Evolutionary conservation across 805 yeast genomes (phyloP).

Genomic region (Saturnispora gosingensis): DNA sequence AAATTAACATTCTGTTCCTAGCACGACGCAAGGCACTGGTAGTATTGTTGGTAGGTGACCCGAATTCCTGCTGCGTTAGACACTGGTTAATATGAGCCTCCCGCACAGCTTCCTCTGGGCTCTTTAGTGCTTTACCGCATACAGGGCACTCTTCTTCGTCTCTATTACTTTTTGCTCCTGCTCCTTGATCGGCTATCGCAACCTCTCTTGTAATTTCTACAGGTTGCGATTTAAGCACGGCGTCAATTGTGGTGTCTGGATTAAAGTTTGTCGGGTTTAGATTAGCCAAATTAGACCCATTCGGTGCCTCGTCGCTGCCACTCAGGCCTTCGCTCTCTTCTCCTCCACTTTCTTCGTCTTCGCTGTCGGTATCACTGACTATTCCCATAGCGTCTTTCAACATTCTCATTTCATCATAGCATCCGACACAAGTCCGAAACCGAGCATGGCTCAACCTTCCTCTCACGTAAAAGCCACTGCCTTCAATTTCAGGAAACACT

Average conservation of each 20-base stretch:
- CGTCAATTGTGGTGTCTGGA: neutral
- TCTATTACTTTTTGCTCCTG: conserved; percentile 8
- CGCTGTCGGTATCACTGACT: neutral
- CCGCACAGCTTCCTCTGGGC: conserved; percentile 25
- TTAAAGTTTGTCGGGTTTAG: neutral
- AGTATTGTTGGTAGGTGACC: conserved; percentile 40
- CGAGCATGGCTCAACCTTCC: conserved; percentile 36
- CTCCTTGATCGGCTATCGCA: neutral
- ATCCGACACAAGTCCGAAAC: conserved; percentile 68
- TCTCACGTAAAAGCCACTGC: conserved; percentile 8
- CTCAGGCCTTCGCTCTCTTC: neutral
- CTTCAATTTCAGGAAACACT: conserved; percentile 31
- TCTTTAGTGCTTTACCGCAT: conserved; percentile 26
- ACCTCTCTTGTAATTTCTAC: conserved; percentile 11
- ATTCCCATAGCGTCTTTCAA: conserved; percentile 33
- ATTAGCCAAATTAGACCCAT: neutral
- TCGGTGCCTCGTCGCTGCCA: neutral
- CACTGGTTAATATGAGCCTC: conserved; percentile 70
- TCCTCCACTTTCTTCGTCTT: neutral
- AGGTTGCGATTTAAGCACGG: conserved; percentile 9
- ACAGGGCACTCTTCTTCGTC: conserved; percentile 37
- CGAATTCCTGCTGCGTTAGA: conserved; percentile 48
- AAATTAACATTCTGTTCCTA: conserved; percentile 79
- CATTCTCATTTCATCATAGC: conserved; percentile 54
- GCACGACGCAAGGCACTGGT: conserved; percentile 29